Conservation (phyloP, 2,329 filamentous ascomycete species). For the Nigrograna mackinnonii region DNA sequence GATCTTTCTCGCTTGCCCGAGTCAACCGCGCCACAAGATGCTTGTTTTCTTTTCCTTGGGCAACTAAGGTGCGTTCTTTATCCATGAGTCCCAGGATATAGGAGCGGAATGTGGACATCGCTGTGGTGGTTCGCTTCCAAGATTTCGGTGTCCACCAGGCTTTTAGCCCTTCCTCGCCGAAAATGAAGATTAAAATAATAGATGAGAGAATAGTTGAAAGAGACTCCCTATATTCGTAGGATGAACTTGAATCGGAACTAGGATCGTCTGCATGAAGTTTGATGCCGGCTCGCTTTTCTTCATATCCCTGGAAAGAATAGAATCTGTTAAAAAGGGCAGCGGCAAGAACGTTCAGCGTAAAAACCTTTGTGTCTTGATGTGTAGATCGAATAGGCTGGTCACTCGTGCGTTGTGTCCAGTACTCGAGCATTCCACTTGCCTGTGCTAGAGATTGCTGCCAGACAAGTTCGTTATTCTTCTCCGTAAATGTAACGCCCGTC, state of each 20-base stretch:
- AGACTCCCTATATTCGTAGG: conserved; percentile 13
- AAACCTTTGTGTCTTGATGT: conserved; percentile 11
- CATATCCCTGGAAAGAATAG: conserved; percentile 10
- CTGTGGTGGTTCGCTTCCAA: conserved; percentile 7
- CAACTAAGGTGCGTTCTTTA: conserved; percentile 9
- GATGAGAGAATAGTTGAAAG: conserved; percentile 8
- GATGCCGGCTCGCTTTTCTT: conserved; percentile 1
- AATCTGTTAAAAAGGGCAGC: conserved; percentile 11
- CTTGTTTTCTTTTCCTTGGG: conserved; percentile 2
- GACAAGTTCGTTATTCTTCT: conserved; percentile 29
- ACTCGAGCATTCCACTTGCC: conserved; percentile 15
- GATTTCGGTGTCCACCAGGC: conserved; percentile 12
- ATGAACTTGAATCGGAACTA: conserved; percentile 4
- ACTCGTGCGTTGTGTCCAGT: conserved; percentile 11
- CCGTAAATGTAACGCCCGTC: conserved; percentile 23
- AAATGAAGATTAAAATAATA: conserved; percentile 14
- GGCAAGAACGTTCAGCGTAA: conserved; percentile 17
- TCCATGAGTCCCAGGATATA: conserved; percentile 10
- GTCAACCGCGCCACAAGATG: conserved; percentile 12
- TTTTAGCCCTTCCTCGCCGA: conserved; percentile 10
- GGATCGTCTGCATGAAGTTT: not conserved
- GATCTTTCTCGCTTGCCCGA: conserved; percentile 8
- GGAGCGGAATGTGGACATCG: conserved; percentile 8
- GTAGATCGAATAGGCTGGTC: conserved; percentile 4
- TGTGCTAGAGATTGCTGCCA: conserved; percentile 21